Evolutionary conservation across 768 basidiomycete species (phyloP), one percentile per base, ranked within the genome.

Genomic region (Calvatia gigantea): DNA sequence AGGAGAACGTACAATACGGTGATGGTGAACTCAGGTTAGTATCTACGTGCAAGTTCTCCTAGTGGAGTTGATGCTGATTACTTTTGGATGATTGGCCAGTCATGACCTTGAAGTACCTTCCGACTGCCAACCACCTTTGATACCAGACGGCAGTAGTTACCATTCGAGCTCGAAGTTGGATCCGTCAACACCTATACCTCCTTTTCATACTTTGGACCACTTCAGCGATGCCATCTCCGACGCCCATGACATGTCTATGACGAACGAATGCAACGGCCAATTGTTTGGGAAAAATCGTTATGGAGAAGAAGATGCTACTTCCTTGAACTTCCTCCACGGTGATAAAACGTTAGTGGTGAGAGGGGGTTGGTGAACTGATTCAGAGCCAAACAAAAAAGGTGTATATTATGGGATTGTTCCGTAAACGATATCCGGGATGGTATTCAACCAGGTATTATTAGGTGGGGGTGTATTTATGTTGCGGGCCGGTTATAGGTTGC

Each of bases 151-250:
- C n/a, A 43, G 41, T 15, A 15, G 21, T 9, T 42, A 49, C 27
- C 38, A 47, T 12, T 47, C 54, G 15, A 33, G 21, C 21, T 45
- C 54, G 25, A 28, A 45, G 3, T 17, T 47, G 37, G 27, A 28
- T 28, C 32, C 46, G n/a, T 27, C 35, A 9, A 47, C 54, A 6
- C n/a, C 54, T 8, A 56, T 47, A 2, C 46, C 46, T 2, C 47
- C 54, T 42, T 42, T 41, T 39, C 49, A 48, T 32, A 29, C 46
- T 42, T 21, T 41, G 38, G 38, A 42, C 17, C 44, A 35, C 41
- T 9, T 4, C 31, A 17, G 37, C 31, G 15, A 37, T 19, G 14
- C 14, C 45, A 3, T 21, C 54, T 21, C 29, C 38, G 28, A 39
- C 4, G 21, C 11, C 14, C 37, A 48, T 15, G 19, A 38, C 23